Base-by-base conservation (phyloP, 2,329 filamentous ascomycete genomes). In the Curvularia lunata region DNA sequence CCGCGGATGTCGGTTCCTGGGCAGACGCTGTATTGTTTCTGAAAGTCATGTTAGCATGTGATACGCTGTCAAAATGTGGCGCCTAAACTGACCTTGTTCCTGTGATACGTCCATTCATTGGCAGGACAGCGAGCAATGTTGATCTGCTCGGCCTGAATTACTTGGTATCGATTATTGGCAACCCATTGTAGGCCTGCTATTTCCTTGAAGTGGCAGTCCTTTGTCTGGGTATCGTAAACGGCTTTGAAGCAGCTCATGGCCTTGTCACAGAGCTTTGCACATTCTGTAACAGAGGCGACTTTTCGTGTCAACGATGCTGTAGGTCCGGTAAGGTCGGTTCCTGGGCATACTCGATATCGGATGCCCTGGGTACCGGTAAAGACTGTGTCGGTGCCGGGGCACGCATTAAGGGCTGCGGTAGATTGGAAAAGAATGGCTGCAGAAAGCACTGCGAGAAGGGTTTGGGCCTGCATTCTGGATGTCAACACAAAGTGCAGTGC, bases 181-280 rank as follows among this genome's bases (percentile, higher is more conserved):
- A 65, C 65, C 69, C 69, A 71, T 2, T 56, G 49, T 40, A 71
- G 49, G 3, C 53, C 56, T 16, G 48, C 48, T n/a, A 48, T 50
- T 6, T 49, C 65, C 53, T 71, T 71, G 58, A 70, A 60, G 27
- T 71, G 67, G 16, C 69, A 71, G 12, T 57, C 49, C 32, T 49
- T 63, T 2, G 55, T 62, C 32, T 62, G 54, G 4, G 57, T 68
- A 43, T 70, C 65, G 19, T 67, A 71, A 4, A 71, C 69, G 27
- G 67, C 69, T 41, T 68, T 71, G 57, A 69, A 68, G 56, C 69
- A 71, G 41, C 64, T 55, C 52, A 65, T 58, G 6, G 48, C 56
- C 37, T 54, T 34, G 25, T 69, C 66, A 41, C 67, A 70, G 3
- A 63, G 54, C 30, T 65, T 58, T 30, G 66, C 66, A 50, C 67